Evolutionary conservation across 73 alveolate genomes (phyloP).

Genomic region (Paraurostyla sp.): DNA sequence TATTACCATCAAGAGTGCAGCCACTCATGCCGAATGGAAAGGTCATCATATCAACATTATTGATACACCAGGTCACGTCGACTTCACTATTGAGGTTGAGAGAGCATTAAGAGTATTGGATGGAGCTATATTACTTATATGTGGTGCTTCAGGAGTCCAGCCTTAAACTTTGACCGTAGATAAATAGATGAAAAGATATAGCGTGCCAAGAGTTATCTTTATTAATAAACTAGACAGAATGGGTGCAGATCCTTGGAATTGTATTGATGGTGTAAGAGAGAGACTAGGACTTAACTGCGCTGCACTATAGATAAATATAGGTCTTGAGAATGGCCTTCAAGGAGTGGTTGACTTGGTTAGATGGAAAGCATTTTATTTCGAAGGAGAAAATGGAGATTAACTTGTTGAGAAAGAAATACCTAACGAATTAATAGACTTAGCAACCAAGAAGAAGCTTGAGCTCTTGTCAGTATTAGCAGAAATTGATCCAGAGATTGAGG

Average conservation of each 20-base stretch:
- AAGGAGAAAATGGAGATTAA: conserved; percentile 85
- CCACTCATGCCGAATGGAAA: conserved; percentile 96
- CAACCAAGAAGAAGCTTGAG: conserved; percentile 82
- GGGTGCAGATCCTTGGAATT: conserved; percentile 95
- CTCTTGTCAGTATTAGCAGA: conserved; percentile 80
- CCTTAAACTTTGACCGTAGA: conserved; percentile 97
- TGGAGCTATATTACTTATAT: conserved; percentile 93
- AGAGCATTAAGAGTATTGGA: conserved; percentile 98
- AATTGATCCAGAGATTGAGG: conserved; percentile 85
- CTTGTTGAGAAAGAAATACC: conserved; percentile 82
- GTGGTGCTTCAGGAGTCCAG: conserved; percentile 97
- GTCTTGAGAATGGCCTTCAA: conserved; percentile 84
- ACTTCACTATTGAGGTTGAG: conserved; percentile 98
- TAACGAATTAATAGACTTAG: conserved; percentile 69
- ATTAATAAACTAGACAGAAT: conserved; percentile 96
- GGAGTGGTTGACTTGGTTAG: conserved; percentile 87
- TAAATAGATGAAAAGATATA: conserved; percentile 94
- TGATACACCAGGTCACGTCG: conserved; percentile 99
- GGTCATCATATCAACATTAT: conserved; percentile 90
- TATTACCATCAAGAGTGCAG: conserved; percentile 96
- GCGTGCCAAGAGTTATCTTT: conserved; percentile 94
- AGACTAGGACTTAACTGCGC: conserved; percentile 86
- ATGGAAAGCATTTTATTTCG: conserved; percentile 86
- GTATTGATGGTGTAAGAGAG: conserved; percentile 73
- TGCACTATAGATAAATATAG: conserved; percentile 88